Percentiles rank a stretch among this genome's conserved stretches.
Evolutionary conservation across 140 eudicot genomes (phyloP).

Genomic region (Oenanthe javanica): DNA sequence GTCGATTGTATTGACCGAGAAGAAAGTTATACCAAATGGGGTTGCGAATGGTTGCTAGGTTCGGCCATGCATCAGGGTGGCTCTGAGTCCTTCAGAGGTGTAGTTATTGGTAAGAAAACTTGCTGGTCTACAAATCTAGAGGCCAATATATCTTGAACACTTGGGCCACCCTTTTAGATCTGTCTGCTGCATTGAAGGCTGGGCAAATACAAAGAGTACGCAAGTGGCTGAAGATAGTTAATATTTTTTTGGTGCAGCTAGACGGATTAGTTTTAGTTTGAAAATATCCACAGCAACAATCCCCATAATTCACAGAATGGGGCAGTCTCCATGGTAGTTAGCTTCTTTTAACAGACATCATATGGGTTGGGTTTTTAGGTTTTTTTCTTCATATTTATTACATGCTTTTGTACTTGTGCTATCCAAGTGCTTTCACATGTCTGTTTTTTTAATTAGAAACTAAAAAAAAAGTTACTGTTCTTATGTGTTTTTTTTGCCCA

Average conservation of each 20-base stretch:
- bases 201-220: neutral
- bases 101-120: too few species aligned
- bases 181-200: neutral
- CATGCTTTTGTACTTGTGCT: neutral
- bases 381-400: neutral
- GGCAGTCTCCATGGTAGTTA: conserved; percentile 19
- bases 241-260: neutral
- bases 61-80: conserved; percentile 19
- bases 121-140: neutral
- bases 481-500: too few species aligned
- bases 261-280: conserved; percentile 5
- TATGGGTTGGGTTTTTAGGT: conserved; percentile 20
- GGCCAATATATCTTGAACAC: neutral
- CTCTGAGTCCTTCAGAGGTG: neutral
- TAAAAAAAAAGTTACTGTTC: neutral
- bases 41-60: conserved; percentile 48
- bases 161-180: conserved; percentile 10
- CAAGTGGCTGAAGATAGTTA: neutral
- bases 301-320: too few species aligned
- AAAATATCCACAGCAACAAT: too few species aligned
- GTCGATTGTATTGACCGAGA: conserved; percentile 28
- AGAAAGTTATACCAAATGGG: conserved; percentile 31
- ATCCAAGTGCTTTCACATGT: neutral
- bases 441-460: neutral
- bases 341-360: conserved; percentile 14